These are phyloP conservation scores for Geotrichum bryndzae DNA, from an alignment of 1,139 yeast species.

Conservation along the genomic window DNA sequence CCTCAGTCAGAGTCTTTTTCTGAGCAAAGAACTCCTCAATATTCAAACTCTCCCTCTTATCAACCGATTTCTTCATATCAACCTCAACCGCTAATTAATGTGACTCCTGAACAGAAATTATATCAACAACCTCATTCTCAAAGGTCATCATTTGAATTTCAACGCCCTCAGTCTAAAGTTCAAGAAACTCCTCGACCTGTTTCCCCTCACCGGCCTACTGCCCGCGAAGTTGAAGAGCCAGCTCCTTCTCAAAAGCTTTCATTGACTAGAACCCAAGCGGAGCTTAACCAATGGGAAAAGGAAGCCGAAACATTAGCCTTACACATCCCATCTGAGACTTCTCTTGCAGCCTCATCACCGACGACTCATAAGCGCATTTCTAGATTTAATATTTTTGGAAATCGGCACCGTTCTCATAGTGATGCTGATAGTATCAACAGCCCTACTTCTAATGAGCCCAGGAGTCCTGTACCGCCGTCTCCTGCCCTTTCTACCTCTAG, in stretches of 20 bases:
- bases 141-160: background rate
- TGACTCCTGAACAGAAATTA: background rate
- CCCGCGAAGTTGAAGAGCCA: conserved; percentile 1
- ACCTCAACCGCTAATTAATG: background rate
- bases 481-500: background rate
- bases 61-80: background rate
- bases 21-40: background rate
- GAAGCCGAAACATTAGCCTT: conserved; percentile 12
- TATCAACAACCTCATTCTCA: background rate
- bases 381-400: conserved; percentile 5
- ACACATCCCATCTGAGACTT: conserved; percentile 1
- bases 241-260: conserved; percentile 5
- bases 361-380: conserved; percentile 4
- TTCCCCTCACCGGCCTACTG: background rate
- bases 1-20: background rate
- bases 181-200: too few species aligned
- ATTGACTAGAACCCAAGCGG: background rate
- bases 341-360: background rate
- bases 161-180: background rate
- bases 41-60: background rate
- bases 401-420: conserved; percentile 13
- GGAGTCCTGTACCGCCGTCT: background rate
- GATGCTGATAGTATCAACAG: conserved; percentile 8
- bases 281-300: conserved; percentile 9
- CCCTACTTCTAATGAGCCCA: background rate